phyloP scores from a whole-genome alignment of 495 filamentous ascomycete species.

The Xylaria longipes region DNA sequence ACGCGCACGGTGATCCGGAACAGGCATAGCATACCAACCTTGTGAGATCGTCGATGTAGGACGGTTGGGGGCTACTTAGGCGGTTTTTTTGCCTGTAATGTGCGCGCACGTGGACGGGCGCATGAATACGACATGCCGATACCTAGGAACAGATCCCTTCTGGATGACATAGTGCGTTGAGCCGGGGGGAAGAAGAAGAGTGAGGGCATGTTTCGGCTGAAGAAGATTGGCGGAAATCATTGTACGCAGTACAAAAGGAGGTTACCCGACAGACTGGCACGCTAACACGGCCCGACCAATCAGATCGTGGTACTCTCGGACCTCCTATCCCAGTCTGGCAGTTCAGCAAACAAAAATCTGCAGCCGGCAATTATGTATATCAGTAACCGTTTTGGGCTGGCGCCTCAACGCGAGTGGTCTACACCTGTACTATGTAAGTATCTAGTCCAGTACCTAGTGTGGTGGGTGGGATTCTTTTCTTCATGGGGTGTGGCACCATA shows the following conservation, averaged over 20 bases:
- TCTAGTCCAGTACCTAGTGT: neutral
- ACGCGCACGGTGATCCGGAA: neutral
- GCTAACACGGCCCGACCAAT: conserved; percentile 16
- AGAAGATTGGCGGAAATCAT: conserved; percentile 1
- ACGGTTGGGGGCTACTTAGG: neutral
- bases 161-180: conserved; percentile 2
- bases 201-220: neutral
- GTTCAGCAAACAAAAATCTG: conserved; percentile 8
- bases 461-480: conserved; percentile 5
- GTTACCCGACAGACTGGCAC: conserved; percentile 22
- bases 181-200: neutral
- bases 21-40: neutral
- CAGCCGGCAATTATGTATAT: conserved; percentile 14
- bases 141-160: neutral
- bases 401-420: neutral
- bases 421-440: neutral
- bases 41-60: neutral
- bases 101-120: neutral
- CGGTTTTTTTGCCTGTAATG: neutral
- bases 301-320: neutral
- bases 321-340: conserved; percentile 22
- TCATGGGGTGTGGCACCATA: neutral
- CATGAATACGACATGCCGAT: neutral
- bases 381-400: conserved; percentile 5
- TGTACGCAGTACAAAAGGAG: neutral